A percentile compares a stretch with the other conserved stretches of the same genome.
These are phyloP conservation scores for Lentinus tigrinus DNA, from an alignment of 768 basidiomycete species.

Conservation along the genomic window DNA sequence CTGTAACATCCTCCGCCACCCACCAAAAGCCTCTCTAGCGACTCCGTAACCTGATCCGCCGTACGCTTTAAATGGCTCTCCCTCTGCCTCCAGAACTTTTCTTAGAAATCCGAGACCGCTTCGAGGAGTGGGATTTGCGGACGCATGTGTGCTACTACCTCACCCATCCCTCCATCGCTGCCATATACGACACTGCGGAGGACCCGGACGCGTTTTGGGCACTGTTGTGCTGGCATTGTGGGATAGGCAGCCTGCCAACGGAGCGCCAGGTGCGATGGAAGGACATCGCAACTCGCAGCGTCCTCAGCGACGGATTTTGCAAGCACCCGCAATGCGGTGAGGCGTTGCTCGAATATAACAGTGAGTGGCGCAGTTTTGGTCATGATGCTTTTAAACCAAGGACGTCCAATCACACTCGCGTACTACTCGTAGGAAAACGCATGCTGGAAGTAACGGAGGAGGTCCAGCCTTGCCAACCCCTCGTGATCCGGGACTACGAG, in stretches of 20 bases:
- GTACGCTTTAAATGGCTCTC: neutral
- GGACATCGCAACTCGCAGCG: constrained; percentile 18
- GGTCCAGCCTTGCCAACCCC: no score
- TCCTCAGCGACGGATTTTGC: constrained; percentile 20
- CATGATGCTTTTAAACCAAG: neutral
- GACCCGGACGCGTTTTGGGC: constrained; percentile 20
- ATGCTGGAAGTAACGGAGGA: no score
- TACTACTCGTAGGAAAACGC: neutral
- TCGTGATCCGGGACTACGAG: neutral
- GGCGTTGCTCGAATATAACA: constrained; percentile 14
- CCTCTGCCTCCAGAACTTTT: constrained; percentile 17
- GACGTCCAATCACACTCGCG: no score
- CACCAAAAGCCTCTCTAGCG: no score
- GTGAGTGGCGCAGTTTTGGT: neutral
- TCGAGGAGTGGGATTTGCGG: constrained; percentile 17
- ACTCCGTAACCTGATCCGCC: no score
- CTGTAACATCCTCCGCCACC: no score
- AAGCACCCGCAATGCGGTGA: constrained; percentile 18
- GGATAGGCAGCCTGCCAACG: constrained; percentile 11
- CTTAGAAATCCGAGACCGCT: constrained; percentile 14
- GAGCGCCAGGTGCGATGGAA: constrained; percentile 15
- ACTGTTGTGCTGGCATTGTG: constrained; percentile 8
- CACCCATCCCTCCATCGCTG: constrained; percentile 14
- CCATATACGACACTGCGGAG: constrained; percentile 17
- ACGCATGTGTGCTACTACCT: constrained; percentile 24